Evolutionary conservation across 768 basidiomycete species (phyloP), one percentile per base, ranked within the genome.

Genomic region (Lepiota venenata): DNA sequence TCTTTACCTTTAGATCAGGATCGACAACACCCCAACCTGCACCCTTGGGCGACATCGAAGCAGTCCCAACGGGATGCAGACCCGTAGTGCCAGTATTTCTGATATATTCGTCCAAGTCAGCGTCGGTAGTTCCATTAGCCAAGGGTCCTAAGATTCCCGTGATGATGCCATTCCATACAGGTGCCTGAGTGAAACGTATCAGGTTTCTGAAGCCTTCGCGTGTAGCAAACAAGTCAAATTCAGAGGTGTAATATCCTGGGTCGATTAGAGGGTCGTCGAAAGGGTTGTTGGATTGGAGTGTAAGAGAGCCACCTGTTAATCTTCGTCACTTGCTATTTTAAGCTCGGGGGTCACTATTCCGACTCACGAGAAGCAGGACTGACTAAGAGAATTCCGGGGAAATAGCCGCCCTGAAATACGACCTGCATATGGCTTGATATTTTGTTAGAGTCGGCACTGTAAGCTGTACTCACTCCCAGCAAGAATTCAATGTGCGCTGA

Each of bases 241-340:
- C 54, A 3, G 53, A 36, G 18, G 56, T 58, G 44, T 74, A 69
- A 46, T 55, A 49, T 21, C 51, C 51, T 1, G 77, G 75, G 60
- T 79, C 69, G 64, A 81, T 77, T 16, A 66, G 51, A 0, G 80
- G 79, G 20, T 63, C 32, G 36, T 68, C 68, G 60, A 79, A 79
- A n/a, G 74, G 68, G 55, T 71, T 60, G n/a, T 65, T 73, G 11
- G 75, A 74, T 47, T 67, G 73, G 56, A 78, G 60, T 2, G 60
- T 47, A 9, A 66, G 25, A 5, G 61, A 50, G 16, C 57, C 59
- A 29, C 59, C 59, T 60, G 18, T 14, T 27, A 9, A 36, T n/a
- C 21, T 16, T 21, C 20, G 20, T 37, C 18, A 32, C n/a, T 47
- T 20, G 22, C 16, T 16, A 18, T 2, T 11, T 10, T 14, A 20